These are phyloP conservation scores for Marasmius oreades DNA, from an alignment of 1,284 basidiomycete species.

Conservation along the genomic window DNA sequence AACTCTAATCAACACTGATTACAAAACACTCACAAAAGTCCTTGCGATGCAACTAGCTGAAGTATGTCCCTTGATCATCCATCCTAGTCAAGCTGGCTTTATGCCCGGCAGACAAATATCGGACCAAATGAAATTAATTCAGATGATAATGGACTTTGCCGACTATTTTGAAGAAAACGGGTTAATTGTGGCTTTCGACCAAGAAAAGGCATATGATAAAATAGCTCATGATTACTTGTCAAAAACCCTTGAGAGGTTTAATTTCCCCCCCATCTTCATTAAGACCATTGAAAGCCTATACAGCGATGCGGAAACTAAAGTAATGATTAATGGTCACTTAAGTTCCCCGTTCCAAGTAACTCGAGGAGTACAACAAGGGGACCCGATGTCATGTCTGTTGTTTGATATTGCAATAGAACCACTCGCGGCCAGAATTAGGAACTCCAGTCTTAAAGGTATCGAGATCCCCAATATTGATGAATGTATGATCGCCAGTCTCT, in stretches of 20 bases:
- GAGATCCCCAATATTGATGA: constrained; percentile 5
- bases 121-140: too few relatives aligned
- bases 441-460: constrained; percentile 4
- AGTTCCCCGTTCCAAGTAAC: constrained; percentile 13
- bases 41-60: constrained; percentile 7
- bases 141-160: too few relatives aligned
- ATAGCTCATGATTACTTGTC: constrained; percentile 18
- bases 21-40: constrained; percentile 12
- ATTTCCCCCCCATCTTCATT: constrained; percentile 15
- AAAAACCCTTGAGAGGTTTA: constrained; percentile 8
- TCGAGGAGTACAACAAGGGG: constrained; percentile 21
- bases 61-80: constrained; percentile 5
- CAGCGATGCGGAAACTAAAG: constrained; percentile 7
- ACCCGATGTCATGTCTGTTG: constrained; percentile 26
- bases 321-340: constrained; percentile 19
- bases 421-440: background rate
- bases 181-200: constrained; percentile 13
- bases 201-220: constrained; percentile 16
- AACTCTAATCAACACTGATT: constrained; percentile 12
- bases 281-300: constrained; percentile 17
- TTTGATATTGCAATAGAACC: constrained; percentile 24
- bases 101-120: too few relatives aligned
- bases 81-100: constrained; percentile 19
- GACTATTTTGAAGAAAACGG: constrained; percentile 19
- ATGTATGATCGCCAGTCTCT: constrained; percentile 8